Evolutionary conservation across 1,284 basidiomycete species (phyloP).

Genomic region (Ustilago bromivora): DNA sequence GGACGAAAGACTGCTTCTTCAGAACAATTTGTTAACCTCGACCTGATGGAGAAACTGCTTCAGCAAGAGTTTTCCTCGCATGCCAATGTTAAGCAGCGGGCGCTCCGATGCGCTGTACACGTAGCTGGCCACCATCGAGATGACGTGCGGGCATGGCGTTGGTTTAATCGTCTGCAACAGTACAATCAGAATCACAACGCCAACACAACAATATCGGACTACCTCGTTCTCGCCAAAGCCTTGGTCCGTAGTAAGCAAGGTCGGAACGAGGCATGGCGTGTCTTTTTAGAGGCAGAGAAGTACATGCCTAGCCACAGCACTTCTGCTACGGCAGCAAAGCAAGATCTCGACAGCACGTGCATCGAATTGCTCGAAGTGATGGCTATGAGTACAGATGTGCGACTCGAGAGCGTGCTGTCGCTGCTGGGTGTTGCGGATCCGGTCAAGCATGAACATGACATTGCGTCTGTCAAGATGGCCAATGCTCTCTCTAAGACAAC

Average conservation of each 20-base stretch:
- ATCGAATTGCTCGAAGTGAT: slow-evolving; percentile 28
- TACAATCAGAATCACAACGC: slow-evolving; percentile 1
- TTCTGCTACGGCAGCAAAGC: not conserved
- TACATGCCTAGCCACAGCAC: not conserved
- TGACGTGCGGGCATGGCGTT: slow-evolving; percentile 11
- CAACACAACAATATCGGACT: slow-evolving; percentile 14
- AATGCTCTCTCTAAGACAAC: slow-evolving; percentile 8
- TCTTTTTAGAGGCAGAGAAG: slow-evolving; percentile 23
- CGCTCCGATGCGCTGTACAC: slow-evolving; percentile 22
- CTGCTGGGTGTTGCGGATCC: slow-evolving; percentile 20
- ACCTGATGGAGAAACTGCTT: slow-evolving; percentile 28
- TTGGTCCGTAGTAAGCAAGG: slow-evolving; percentile 24
- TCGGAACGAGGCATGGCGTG: slow-evolving; percentile 15
- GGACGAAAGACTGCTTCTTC: slow-evolving; percentile 17
- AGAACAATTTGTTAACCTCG: slow-evolving; percentile 13
- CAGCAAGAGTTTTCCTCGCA: slow-evolving; percentile 1
- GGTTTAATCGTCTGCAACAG: slow-evolving; percentile 21
- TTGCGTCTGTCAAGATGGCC: not conserved
- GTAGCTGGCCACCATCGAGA: slow-evolving; percentile 25
- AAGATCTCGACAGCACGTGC: slow-evolving; percentile 4
- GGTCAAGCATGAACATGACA: not conserved
- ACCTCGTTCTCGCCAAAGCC: slow-evolving; percentile 29
- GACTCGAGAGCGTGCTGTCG: slow-evolving; percentile 5
- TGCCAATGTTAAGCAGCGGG: slow-evolving; percentile 11
- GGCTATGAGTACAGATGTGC: slow-evolving; percentile 18